Evolutionary conservation across 2,329 filamentous ascomycete genomes (phyloP), one percentile per base, ranked within the genome.

Genomic region (Annulohypoxylon truncatum): DNA sequence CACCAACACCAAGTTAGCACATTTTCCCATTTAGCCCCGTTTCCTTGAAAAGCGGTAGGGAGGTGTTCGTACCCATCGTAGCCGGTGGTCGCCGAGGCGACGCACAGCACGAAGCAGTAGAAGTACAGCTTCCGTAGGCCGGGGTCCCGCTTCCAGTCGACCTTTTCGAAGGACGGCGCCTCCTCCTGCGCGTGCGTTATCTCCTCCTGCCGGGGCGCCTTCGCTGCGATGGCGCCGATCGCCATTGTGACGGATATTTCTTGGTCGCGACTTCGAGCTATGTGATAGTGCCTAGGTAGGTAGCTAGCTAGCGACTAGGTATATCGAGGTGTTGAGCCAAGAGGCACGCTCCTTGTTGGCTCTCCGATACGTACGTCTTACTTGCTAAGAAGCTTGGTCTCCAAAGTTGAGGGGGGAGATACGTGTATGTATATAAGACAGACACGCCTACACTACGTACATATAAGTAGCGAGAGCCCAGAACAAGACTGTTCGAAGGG

Each of bases 41-140:
- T 2, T 6, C 8, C 8, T 10, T 31, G 3, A n/a, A 7, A 18
- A 1, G n/a, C 15, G 12, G 13, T 12, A 18, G 13, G 35, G 15
- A 38, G 35, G 35, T 38, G 35, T 38, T 38, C 80, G 65, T 78
- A 85, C 84, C 82, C 83, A 82, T 86, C 83, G 75, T 86, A 85
- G 72, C 84, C 82, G 35, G 85, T 87, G 33, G 85, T 87, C 12
- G 85, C 85, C 26, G 85, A 87, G 51, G 83, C 84, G 69, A 87
- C 77, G 70, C 82, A 85, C 57, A 86, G 82, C 56, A 85, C 76
- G 68, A 83, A 76, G 53, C 81, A 81, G 71, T 81, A 85, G 70
- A 84, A 83, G 78, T 87, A 87, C 7, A 88, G 79, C 77, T 83
- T 83, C 73, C 85, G 79, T 71, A 88, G 79, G 46, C 84, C 85